A percentile compares a stretch with the other conserved stretches of the same genome.
phyloP scores from a whole-genome alignment of 257 asterid species.

The Solanum dulcamara region DNA sequence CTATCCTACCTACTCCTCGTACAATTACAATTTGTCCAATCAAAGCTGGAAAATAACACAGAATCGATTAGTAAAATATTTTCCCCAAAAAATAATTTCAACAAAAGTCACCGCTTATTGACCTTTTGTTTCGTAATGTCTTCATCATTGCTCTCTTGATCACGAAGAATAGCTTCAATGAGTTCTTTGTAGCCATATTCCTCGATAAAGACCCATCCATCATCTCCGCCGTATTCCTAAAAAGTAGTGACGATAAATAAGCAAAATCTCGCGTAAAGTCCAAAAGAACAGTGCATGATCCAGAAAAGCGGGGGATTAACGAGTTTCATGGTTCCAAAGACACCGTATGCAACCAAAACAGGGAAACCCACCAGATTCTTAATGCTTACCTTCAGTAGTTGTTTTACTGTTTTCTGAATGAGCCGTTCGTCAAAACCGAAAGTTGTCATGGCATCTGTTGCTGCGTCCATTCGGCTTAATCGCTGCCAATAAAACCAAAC shows the following conservation, averaged over 20 bases:
- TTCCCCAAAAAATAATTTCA: background rate
- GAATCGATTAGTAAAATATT: background rate
- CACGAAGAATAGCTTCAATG: conserved; percentile 20
- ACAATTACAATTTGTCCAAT: background rate
- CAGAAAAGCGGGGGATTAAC: background rate
- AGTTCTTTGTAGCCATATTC: conserved; percentile 9
- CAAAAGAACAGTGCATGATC: background rate
- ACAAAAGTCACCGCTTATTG: background rate
- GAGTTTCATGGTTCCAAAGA: background rate
- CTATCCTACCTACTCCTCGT: background rate
- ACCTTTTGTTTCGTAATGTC: background rate
- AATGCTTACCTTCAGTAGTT: conserved; percentile 12
- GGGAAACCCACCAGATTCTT: background rate
- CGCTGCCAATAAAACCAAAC: background rate
- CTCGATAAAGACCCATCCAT: conserved; percentile 26
- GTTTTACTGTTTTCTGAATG: background rate
- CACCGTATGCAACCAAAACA: background rate
- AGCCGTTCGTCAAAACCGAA: conserved; percentile 9
- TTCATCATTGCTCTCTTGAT: background rate
- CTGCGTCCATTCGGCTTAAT: conserved; percentile 13
- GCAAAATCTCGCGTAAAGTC: background rate
- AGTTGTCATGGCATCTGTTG: conserved; percentile 11
- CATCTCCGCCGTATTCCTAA: conserved; percentile 20
- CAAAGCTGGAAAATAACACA: background rate
- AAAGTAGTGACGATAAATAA: background rate